Evolutionary conservation across 192 early-diverging fungal species (phyloP).

Genomic region (Backusella tarrabulga): DNA sequence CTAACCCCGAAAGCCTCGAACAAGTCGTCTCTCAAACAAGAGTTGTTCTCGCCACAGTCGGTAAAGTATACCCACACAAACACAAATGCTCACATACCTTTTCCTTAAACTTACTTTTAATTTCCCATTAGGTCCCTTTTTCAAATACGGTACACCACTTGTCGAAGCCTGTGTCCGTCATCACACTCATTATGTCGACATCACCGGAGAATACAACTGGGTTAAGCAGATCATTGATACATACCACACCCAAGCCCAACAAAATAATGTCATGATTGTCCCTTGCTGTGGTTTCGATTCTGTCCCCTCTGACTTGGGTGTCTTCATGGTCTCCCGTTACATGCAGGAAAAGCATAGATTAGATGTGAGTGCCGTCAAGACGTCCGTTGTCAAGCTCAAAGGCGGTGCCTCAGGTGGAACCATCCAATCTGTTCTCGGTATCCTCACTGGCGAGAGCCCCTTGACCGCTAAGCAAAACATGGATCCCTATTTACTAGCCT

Average conservation of each 20-base stretch:
- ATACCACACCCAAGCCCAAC: conserved; percentile 65
- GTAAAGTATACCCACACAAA: conserved; percentile 19
- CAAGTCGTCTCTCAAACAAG: conserved; percentile 54
- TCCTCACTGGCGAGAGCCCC: neutral
- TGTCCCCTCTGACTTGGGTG: conserved; percentile 83
- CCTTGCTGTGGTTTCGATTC: conserved; percentile 89
- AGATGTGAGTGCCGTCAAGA: conserved; percentile 56
- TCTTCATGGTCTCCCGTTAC: conserved; percentile 53
- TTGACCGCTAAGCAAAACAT: neutral
- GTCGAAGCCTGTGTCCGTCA: conserved; percentile 68
- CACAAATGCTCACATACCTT: neutral
- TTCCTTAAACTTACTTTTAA: neutral
- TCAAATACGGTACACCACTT: conserved; percentile 65
- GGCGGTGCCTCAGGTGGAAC: conserved; percentile 75
- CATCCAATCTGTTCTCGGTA: conserved; percentile 29
- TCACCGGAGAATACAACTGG: conserved; percentile 77
- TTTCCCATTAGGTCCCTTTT: conserved; percentile 53
- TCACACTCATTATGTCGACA: conserved; percentile 84
- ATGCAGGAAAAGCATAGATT: conserved; percentile 6
- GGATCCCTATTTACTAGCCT: conserved; percentile 25
- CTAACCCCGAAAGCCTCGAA: conserved; percentile 57
- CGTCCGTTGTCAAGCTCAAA: conserved; percentile 47
- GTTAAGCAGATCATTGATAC: conserved; percentile 60
- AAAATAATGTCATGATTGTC: conserved; percentile 67
- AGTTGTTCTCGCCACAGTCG: conserved; percentile 81